A percentile compares a stretch with the other conserved stretches of the same genome.
Evolutionary conservation across 2,329 filamentous ascomycete genomes (phyloP).

Genomic region (Colletotrichum filicis): DNA sequence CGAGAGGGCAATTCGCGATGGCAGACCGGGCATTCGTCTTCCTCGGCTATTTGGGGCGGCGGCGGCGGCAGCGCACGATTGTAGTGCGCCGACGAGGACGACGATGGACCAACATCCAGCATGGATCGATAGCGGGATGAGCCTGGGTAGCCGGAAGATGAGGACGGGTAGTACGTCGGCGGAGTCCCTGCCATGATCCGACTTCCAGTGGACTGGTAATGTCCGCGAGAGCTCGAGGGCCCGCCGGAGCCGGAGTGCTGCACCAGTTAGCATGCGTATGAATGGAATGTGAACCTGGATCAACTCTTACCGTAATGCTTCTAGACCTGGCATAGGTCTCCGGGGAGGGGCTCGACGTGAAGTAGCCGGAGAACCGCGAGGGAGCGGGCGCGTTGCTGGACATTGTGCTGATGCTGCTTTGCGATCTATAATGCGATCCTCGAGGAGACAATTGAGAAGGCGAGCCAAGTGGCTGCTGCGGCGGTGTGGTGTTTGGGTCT

Average conservation of each 20-base stretch:
- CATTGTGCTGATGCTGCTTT: conserved; percentile 53
- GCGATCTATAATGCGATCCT: conserved; percentile 55
- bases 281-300: background rate
- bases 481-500: conserved; percentile 69
- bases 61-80: conserved; percentile 54
- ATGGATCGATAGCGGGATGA: conserved; percentile 42
- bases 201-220: conserved; percentile 49
- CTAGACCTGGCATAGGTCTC: conserved; percentile 46
- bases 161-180: conserved; percentile 46
- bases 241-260: conserved; percentile 41
- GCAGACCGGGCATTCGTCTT: conserved; percentile 84
- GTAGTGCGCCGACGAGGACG: conserved; percentile 48
- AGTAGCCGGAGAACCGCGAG: conserved; percentile 49
- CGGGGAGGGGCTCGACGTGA: conserved; percentile 44
- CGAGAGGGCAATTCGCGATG: conserved; percentile 75
- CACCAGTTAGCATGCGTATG: conserved; percentile 24
- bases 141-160: conserved; percentile 37
- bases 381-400: conserved; percentile 43
- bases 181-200: conserved; percentile 54
- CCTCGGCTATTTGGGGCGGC: conserved; percentile 69
- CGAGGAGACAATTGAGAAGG: conserved; percentile 47
- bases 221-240: conserved; percentile 41
- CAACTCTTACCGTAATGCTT: conserved; percentile 27
- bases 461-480: conserved; percentile 52
- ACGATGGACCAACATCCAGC: conserved; percentile 46